phyloP scores from a whole-genome alignment of 371 early-diverging fungal species.

The Cladochytrium tenue region DNA sequence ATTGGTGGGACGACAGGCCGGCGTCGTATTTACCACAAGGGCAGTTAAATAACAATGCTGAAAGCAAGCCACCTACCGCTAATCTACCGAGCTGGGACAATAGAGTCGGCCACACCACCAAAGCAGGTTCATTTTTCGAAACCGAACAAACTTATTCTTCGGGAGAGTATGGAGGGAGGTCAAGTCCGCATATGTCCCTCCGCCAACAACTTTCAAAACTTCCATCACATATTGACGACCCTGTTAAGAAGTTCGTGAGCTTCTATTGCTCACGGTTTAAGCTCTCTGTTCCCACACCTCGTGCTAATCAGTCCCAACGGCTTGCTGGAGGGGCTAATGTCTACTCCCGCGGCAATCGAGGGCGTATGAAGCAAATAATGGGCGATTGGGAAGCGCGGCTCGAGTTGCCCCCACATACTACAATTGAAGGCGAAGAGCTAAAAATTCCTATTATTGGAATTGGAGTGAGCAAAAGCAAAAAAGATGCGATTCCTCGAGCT shows the following conservation, averaged over 20 bases:
- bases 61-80: too few relatives aligned
- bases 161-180: conserved; percentile 1
- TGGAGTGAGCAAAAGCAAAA: conserved; percentile 20
- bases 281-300: conserved; percentile 19
- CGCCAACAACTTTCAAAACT: not conserved
- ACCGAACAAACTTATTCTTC: not conserved
- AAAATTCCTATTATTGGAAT: conserved; percentile 4
- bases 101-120: not conserved
- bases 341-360: conserved; percentile 1
- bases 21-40: not conserved
- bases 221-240: conserved; percentile 10
- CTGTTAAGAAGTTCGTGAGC: conserved; percentile 24
- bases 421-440: conserved; percentile 14
- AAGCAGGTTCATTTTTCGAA: not conserved
- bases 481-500: conserved; percentile 14
- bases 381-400: conserved; percentile 25
- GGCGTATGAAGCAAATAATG: conserved; percentile 3
- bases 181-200: not conserved
- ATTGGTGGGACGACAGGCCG: conserved; percentile 9
- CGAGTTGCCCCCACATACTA: conserved; percentile 17
- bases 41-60: too few relatives aligned
- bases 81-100: not conserved
- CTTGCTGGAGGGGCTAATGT: not conserved
- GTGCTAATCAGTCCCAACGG: not conserved
- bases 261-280: conserved; percentile 28